phyloP scores from a whole-genome alignment of 306 rosid species.

The Glycine soja region DNA sequence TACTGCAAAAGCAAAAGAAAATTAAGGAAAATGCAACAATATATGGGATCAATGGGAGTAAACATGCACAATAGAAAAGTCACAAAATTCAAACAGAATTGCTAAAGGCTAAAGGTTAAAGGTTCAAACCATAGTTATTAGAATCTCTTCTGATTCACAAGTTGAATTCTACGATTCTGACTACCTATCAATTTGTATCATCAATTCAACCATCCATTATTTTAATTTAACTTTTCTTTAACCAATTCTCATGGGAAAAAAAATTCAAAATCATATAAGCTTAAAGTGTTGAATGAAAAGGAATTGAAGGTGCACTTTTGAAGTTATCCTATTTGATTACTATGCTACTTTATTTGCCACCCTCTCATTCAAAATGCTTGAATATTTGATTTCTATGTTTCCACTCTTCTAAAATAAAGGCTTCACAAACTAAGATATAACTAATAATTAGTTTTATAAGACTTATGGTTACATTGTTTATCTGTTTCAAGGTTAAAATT shows the following conservation, averaged over 20 bases:
- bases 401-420: background rate
- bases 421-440: background rate
- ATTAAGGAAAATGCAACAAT: constrained; percentile 7
- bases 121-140: background rate
- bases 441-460: background rate
- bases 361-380: background rate
- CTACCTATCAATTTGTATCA: background rate
- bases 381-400: background rate
- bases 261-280: background rate
- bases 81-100: constrained; percentile 15
- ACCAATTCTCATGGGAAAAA: background rate
- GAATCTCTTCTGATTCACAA: background rate
- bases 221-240: background rate
- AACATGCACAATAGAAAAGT: background rate
- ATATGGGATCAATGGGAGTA: constrained; percentile 22
- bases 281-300: background rate
- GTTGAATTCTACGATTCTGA: background rate
- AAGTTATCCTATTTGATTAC: background rate
- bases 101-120: background rate
- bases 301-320: background rate
- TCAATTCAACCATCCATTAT: background rate
- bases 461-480: background rate
- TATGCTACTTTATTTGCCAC: background rate
- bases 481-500: background rate
- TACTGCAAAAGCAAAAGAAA: constrained; percentile 11